Evolutionary conservation across 768 basidiomycete species (phyloP), one percentile per base, ranked within the genome.

Genomic region (Mycena capillaripes): DNA sequence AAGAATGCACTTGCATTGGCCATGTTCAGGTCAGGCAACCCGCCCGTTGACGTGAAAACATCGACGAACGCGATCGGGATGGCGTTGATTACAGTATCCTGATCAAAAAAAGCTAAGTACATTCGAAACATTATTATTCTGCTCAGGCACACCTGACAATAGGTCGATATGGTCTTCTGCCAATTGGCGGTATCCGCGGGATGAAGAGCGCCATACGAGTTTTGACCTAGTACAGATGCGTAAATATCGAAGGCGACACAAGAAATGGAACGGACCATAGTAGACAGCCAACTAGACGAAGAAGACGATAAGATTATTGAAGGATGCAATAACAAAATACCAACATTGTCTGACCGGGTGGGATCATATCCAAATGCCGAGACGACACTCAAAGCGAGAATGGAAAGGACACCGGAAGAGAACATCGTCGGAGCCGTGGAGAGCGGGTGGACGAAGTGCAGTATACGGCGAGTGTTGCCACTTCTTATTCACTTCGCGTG

Each of bases 171-270:
- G 1, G 79, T 78, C 79, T 89, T 82, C 78, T 91, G 90, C 83
- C 84, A 90, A 67, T 85, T 85, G 6, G 84, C 85, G 12, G 83
- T 75, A 58, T 78, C 71, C 69, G 80, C 79, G 3, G 82, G 74
- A 73, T 88, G 82, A 1, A 86, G 85, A 4, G 89, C 88, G 36
- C 90, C 90, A 66, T 87, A 89, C 12, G 89, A 89, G 76, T 91
- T 89, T 76, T 91, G 90, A 21, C 90, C 89, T 81, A 34, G n/a
- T n/a, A 36, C 27, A 44, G 30, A 40, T n/a, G 30, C 23, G 42
- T 58, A 46, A 63, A 53, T 29, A 16, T 50, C 59, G 58, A 44
- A 53, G 17, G 19, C 7, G 27, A 30, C 25, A 17, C 19, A 11
- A 19, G 38, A 2, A 34, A 65, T 40, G 38, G 34, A 16, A 61